These are phyloP conservation scores for Trametes sp. DNA, from an alignment of 1,284 basidiomycete genomes.

Conservation along the genomic window DNA sequence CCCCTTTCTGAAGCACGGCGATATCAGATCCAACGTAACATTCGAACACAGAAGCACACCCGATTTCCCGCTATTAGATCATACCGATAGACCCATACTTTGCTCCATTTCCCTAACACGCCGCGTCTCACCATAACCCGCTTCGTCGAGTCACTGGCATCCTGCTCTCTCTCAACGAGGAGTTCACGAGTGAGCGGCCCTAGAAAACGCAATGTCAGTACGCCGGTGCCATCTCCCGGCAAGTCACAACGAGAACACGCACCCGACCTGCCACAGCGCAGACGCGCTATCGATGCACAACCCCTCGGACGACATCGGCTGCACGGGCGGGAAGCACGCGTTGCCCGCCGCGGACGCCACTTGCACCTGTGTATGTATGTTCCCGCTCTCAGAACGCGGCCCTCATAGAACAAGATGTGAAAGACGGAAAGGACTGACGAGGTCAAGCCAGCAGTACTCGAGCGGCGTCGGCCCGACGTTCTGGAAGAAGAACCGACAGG, in stretches of 20 bases:
- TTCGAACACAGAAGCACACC: neutral
- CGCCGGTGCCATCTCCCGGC: neutral
- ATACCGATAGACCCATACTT: neutral
- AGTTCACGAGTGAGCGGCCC: conserved; percentile 2
- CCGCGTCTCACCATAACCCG: no score
- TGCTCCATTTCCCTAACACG: neutral
- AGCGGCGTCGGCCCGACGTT: conserved; percentile 32
- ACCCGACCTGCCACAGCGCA: conserved; percentile 35
- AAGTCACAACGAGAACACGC: conserved; percentile 8
- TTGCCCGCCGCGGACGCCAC: conserved; percentile 30
- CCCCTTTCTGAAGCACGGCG: no score
- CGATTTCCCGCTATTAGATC: neutral
- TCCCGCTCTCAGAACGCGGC: neutral
- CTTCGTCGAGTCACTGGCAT: no score
- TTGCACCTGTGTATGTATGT: conserved; percentile 20
- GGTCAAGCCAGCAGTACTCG: conserved; percentile 40
- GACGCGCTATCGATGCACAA: conserved; percentile 29
- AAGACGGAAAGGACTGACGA: conserved; percentile 26
- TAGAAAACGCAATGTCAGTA: neutral
- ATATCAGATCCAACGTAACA: neutral
- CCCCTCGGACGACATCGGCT: conserved; percentile 36
- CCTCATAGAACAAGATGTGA: neutral
- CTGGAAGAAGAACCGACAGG: conserved; percentile 41
- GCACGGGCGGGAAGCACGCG: conserved; percentile 37
- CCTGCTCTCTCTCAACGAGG: no score